phyloP scores from a whole-genome alignment of 768 basidiomycete species.

The Galerina sulciceps region DNA sequence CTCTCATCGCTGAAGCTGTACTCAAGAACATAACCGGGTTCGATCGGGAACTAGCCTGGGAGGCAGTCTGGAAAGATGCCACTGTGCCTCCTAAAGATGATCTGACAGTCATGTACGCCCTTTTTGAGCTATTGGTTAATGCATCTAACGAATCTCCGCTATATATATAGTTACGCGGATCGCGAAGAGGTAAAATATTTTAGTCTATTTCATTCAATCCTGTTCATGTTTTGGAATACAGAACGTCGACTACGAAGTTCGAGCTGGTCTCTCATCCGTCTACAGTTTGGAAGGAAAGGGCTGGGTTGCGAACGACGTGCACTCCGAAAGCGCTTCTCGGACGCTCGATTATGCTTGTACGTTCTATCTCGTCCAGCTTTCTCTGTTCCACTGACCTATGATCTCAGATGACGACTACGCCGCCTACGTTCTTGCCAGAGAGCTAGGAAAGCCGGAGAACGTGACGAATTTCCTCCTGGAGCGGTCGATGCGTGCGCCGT shows the following conservation, averaged over 20 bases:
- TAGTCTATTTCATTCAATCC: neutral
- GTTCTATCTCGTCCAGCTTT: slow-evolving; percentile 19
- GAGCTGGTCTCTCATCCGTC: slow-evolving; percentile 75
- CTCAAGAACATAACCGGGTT: slow-evolving; percentile 68
- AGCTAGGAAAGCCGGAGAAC: slow-evolving; percentile 54
- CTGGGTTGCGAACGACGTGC: slow-evolving; percentile 80
- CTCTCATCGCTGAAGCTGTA: slow-evolving; percentile 73
- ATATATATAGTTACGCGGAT: slow-evolving; percentile 59
- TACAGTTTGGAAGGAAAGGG: slow-evolving; percentile 59
- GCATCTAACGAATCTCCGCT: neutral
- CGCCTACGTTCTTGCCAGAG: slow-evolving; percentile 61
- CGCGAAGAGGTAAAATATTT: slow-evolving; percentile 61
- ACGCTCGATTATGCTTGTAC: slow-evolving; percentile 81
- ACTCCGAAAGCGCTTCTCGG: slow-evolving; percentile 79
- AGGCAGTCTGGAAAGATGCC: slow-evolving; percentile 77
- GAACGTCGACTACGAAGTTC: slow-evolving; percentile 80
- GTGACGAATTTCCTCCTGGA: slow-evolving; percentile 51
- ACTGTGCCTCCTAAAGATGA: slow-evolving; percentile 66
- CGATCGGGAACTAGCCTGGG: slow-evolving; percentile 67
- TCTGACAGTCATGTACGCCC: slow-evolving; percentile 48
- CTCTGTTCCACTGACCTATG: neutral
- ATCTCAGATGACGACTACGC: slow-evolving; percentile 79
- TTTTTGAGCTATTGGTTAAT: neutral
- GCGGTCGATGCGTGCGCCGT: slow-evolving; percentile 61
- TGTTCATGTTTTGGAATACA: slow-evolving; percentile 24